Base-by-base conservation (phyloP, 2,329 filamentous ascomycete species). In the Diplodia sapinea region DNA sequence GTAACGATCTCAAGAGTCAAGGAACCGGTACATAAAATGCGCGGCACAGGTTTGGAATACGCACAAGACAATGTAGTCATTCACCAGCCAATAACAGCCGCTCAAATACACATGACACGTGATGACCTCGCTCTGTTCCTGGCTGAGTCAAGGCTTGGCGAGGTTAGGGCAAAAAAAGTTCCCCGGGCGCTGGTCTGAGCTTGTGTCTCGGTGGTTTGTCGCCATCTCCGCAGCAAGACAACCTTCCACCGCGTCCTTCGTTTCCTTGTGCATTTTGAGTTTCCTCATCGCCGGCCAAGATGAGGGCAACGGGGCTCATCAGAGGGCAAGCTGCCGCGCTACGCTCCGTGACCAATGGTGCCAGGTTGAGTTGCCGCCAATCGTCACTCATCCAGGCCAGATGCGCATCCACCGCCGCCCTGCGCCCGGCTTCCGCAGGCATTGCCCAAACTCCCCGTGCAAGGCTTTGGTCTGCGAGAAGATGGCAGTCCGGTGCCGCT, bases 401-500 rank as follows among this genome's bases (percentile, higher is more conserved):
- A 56, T 68, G 66, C 66, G 66, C 66, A 26, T 68, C 66, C 20
- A 51, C 51, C 31, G 50, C 51, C 17, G 23, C 54, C 26, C 59
- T 68, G 26, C 66, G 56, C 47, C 66, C 57, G 40, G 50, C 66
- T 67, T 20, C 66, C 38, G 26, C 51, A 43, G 59, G 38, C 40
- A 61, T 50, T 38, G 36, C 20, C 7, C 66, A 56, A 20, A 43
- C 49, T 33, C 66, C 57, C 13, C 36, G 57, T 36, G 59, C 57
- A 26, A 50, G 33, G 40, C 50, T 56, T 15, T 63, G 66, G 57
- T 56, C 50, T 13, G 33, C 57, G 26, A 56, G 73, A 67, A 75
- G 78, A 69, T 79, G 74, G 76, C 75, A 78, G 68, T 77, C 76
- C 26, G 66, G 68, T 69, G 72, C 72, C 26, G 77, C 77, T 38